phyloP scores from a whole-genome alignment of 176 grass and related monocot species.

The maize (Zea mays) region Zm-B73-REFERENCE-NAM-5.0 NC_050098.1:209403501-209404000 shows the following conservation, averaged over 20 bases:
- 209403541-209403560: conserved; percentile 31
- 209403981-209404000: conserved; percentile 27
- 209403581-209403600: conserved; percentile 70
- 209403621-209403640: conserved; percentile 81
- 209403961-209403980: conserved; percentile 32
- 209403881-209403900: conserved; percentile 92
- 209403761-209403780: conserved; percentile 86
- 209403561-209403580: conserved; percentile 67
- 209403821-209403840: conserved; percentile 93
- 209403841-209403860: conserved; percentile 96
- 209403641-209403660: conserved; percentile 80
- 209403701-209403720: conserved; percentile 96
- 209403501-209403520: conserved; percentile 21
- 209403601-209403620: conserved; percentile 77
- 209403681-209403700: conserved; percentile 93
- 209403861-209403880: conserved; percentile 70
- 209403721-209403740: conserved; percentile 74
- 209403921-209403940: conserved; percentile 85
- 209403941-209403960: conserved; percentile 12
- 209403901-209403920: conserved; percentile 92
- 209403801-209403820: conserved; percentile 99
- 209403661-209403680: conserved; percentile 76
- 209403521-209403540: conserved; percentile 54
- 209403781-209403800: conserved; percentile 87
- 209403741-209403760: conserved; percentile 77